These are phyloP conservation scores for Ormosia emarginata DNA, from an alignment of 306 rosid genomes.

Conservation along the genomic window DNA sequence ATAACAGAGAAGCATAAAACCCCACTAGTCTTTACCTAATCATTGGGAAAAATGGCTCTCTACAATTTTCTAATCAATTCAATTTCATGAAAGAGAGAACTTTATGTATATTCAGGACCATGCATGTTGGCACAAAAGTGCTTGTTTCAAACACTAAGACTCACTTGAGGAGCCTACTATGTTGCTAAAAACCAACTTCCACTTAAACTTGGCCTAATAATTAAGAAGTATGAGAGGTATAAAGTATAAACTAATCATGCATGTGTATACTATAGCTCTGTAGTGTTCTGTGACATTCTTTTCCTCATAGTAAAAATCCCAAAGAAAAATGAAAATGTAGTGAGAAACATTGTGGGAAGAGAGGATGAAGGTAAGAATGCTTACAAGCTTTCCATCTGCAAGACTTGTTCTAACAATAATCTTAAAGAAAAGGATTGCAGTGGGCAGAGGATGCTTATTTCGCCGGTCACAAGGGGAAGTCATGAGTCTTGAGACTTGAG, in stretches of 20 bases:
- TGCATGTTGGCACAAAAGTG: too few species aligned
- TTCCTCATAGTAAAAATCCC: too few species aligned
- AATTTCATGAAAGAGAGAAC: background rate
- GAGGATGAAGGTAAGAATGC: background rate
- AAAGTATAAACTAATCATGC: too few species aligned
- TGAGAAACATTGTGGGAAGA: too few species aligned
- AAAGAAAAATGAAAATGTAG: background rate
- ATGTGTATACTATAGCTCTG: too few species aligned
- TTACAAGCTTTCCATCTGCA: background rate
- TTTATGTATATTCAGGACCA: too few species aligned
- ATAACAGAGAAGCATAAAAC: background rate
- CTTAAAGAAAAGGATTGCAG: background rate
- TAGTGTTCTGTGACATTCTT: too few species aligned
- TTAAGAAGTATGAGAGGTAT: too few species aligned
- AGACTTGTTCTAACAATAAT: background rate
- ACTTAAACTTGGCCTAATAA: too few species aligned
- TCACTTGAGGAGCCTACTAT: too few species aligned
- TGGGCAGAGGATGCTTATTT: background rate
- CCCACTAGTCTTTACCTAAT: background rate
- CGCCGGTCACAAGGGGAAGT: background rate
- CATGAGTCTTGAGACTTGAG: background rate
- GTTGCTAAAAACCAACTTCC: too few species aligned
- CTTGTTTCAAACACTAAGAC: too few species aligned
- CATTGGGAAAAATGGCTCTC: background rate
- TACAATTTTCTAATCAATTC: background rate